Evolutionary conservation across 345 rosid species (phyloP).

Genomic region (Brassica juncea): DNA sequence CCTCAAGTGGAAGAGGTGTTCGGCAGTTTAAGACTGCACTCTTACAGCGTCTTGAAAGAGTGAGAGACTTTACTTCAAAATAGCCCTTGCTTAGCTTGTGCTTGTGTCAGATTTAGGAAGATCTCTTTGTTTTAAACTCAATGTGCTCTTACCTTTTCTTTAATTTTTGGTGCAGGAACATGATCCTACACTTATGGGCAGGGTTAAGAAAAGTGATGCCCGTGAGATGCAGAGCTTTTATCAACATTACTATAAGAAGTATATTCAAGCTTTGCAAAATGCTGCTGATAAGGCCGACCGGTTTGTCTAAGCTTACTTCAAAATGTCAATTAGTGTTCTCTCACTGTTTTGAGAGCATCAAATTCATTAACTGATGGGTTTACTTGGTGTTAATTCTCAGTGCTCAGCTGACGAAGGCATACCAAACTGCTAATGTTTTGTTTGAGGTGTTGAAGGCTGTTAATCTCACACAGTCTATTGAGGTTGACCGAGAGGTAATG

Average conservation of each 20-base stretch:
- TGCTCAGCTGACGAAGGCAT: constrained; percentile 98
- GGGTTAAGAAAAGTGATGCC: constrained; percentile 84
- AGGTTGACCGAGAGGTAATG: constrained; percentile 93
- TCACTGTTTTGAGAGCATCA: constrained; percentile 9
- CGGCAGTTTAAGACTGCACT: constrained; percentile 99
- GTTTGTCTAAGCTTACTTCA: constrained; percentile 45
- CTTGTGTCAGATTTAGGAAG: constrained; percentile 12
- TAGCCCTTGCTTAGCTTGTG: background rate
- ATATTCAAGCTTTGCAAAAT: constrained; percentile 85
- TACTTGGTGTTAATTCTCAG: constrained; percentile 45
- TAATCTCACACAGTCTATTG: constrained; percentile 86
- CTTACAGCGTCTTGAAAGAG: constrained; percentile 97
- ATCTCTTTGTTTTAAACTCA: background rate
- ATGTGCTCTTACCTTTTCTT: background rate
- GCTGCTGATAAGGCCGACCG: constrained; percentile 96
- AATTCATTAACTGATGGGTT: background rate
- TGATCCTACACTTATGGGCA: constrained; percentile 73
- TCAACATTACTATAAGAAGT: constrained; percentile 83
- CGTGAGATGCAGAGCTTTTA: constrained; percentile 93
- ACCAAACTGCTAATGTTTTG: constrained; percentile 99
- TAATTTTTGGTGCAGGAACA: constrained; percentile 55
- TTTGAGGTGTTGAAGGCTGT: constrained; percentile 99
- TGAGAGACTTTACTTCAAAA: constrained; percentile 35
- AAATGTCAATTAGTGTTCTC: background rate
- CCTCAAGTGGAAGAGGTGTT: constrained; percentile 97